phyloP scores from a whole-genome alignment of 2,329 filamentous ascomycete species.

The Fusarium sp. region DNA sequence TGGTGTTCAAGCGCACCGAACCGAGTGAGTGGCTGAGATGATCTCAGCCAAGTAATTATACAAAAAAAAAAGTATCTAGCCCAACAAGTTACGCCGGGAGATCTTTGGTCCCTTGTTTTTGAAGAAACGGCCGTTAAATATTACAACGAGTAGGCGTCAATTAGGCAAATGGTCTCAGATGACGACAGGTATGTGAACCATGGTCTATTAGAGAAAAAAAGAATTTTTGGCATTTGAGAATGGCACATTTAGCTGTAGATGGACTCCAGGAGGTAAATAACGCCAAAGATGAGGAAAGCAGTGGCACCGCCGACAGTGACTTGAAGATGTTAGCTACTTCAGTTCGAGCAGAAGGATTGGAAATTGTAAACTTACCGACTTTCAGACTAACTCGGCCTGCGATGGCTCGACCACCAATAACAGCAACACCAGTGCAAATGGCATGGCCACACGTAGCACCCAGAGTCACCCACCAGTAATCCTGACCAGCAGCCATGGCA shows the following conservation, averaged over 20 bases:
- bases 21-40: conserved; percentile 25
- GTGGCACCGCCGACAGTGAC: conserved; percentile 93
- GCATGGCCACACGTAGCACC: conserved; percentile 90
- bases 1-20: conserved; percentile 24
- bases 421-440: conserved; percentile 91
- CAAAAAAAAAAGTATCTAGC: conserved; percentile 26
- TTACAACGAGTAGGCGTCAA: conserved; percentile 44
- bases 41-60: conserved; percentile 37
- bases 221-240: conserved; percentile 18
- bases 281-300: conserved; percentile 90
- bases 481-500: conserved; percentile 97
- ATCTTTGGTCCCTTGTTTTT: conserved; percentile 16
- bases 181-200: conserved; percentile 25
- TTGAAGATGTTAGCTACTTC: conserved; percentile 57
- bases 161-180: conserved; percentile 33
- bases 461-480: conserved; percentile 98
- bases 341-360: background rate
- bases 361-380: conserved; percentile 79
- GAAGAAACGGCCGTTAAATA: conserved; percentile 40
- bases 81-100: conserved; percentile 6
- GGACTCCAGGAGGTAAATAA: conserved; percentile 92
- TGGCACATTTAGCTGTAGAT: conserved; percentile 66
- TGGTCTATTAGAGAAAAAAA: conserved; percentile 27
- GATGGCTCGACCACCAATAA: conserved; percentile 92
- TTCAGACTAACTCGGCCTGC: conserved; percentile 94